A percentile compares a stretch with the other conserved stretches of the same genome.
Evolutionary conservation across 805 yeast species (phyloP).

Genomic region (Teunomyces gatunensis): DNA sequence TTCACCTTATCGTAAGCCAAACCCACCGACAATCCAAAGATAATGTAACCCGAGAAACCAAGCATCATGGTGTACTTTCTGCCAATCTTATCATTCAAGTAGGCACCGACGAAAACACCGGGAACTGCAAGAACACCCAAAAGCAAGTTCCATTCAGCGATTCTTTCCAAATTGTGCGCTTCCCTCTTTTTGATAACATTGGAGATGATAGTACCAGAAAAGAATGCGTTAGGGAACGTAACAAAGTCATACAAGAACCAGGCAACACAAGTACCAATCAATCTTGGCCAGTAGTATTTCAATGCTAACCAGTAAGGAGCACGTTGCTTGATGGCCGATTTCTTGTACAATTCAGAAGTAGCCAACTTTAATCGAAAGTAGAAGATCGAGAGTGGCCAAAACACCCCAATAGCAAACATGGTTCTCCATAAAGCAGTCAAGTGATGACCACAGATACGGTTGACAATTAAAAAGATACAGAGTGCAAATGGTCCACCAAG

Average conservation of each 20-base stretch:
- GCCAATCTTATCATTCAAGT: constrained; percentile 60
- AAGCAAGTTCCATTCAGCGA: constrained; percentile 73
- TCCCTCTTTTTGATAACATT: constrained; percentile 39
- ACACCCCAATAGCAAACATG: constrained; percentile 60
- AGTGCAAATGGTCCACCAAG: constrained; percentile 80
- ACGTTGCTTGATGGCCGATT: constrained; percentile 55
- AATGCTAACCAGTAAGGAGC: constrained; percentile 57
- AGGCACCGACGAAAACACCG: constrained; percentile 71
- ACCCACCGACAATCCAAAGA: constrained; percentile 71
- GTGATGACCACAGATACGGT: constrained; percentile 45
- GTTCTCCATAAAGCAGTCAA: constrained; percentile 64
- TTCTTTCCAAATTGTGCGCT: constrained; percentile 44
- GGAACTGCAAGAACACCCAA: constrained; percentile 67
- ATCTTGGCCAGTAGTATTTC: constrained; percentile 64
- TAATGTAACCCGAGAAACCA: constrained; percentile 69
- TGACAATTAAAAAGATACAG: constrained; percentile 64
- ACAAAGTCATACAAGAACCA: constrained; percentile 84
- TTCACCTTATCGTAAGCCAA: constrained; percentile 55
- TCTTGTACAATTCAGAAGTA: constrained; percentile 60
- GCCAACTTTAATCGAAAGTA: constrained; percentile 71
- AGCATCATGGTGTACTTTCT: constrained; percentile 68
- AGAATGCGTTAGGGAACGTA: constrained; percentile 75
- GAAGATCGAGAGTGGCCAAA: constrained; percentile 71
- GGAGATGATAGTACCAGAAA: constrained; percentile 56
- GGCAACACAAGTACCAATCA: constrained; percentile 70